phyloP scores from a whole-genome alignment of 192 early-diverging fungal species.

The Coemansia sp. region DNA sequence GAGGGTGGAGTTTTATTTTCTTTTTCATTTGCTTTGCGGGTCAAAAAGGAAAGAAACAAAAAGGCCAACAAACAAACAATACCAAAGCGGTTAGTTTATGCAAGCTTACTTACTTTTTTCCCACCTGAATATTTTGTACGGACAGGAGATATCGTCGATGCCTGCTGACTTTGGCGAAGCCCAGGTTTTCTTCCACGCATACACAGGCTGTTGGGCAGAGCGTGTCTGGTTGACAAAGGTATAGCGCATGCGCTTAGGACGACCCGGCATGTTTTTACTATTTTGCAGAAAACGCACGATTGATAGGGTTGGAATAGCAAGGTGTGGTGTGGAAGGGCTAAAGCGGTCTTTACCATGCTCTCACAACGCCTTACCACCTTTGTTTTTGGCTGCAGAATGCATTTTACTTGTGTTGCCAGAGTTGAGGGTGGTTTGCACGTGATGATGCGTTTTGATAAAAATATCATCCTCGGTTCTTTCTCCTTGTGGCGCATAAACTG shows the following conservation, averaged over 20 bases:
- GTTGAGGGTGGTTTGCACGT: neutral
- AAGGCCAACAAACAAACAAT: neutral
- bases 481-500: no score
- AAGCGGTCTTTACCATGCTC: neutral
- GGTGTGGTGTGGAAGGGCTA: neutral
- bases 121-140: conserved; percentile 43
- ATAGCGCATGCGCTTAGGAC: conserved; percentile 47
- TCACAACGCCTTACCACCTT: neutral
- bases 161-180: conserved; percentile 12
- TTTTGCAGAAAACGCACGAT: neutral
- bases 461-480: no score
- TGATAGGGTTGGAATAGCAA: neutral
- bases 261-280: conserved; percentile 27
- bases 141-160: conserved; percentile 12
- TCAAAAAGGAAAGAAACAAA: neutral
- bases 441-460: neutral
- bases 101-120: conserved; percentile 32
- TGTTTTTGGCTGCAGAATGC: neutral
- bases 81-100: neutral
- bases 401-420: neutral
- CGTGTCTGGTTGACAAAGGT: conserved; percentile 32
- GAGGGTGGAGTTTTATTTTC: neutral
- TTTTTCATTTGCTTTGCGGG: no score
- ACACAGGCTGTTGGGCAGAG: conserved; percentile 35
- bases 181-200: conserved; percentile 43